These are phyloP conservation scores for Nicotiana knightiana DNA, from an alignment of 257 asterid genomes.

Conservation along the genomic window DNA sequence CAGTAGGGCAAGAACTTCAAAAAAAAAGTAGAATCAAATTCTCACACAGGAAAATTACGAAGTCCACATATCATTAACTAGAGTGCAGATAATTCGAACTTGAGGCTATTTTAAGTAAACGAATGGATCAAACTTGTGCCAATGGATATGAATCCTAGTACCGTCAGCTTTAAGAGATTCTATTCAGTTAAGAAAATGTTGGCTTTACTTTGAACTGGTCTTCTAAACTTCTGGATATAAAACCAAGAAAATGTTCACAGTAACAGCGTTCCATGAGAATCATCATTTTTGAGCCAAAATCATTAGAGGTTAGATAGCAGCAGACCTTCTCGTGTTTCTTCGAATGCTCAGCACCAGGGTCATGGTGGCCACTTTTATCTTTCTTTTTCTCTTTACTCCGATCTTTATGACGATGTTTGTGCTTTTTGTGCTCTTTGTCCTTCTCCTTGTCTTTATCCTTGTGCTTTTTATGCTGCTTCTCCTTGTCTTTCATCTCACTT, in stretches of 20 bases:
- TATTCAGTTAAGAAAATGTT: not conserved
- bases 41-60: not conserved
- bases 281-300: slow-evolving; percentile 14
- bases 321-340: slow-evolving; percentile 76
- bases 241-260: not conserved
- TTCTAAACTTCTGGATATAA: not conserved
- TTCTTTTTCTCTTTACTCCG: slow-evolving; percentile 91
- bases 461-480: slow-evolving; percentile 87
- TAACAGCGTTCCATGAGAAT: slow-evolving; percentile 4
- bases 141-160: not conserved
- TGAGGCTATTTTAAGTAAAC: not conserved
- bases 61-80: not conserved
- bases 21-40: not conserved
- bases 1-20: not conserved
- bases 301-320: slow-evolving; percentile 12
- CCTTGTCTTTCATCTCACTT: slow-evolving; percentile 82
- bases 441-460: slow-evolving; percentile 57
- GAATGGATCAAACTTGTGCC: not conserved
- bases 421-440: slow-evolving; percentile 90
- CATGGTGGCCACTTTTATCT: slow-evolving; percentile 72
- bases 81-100: not conserved
- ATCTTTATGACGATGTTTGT: slow-evolving; percentile 93
- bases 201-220: not conserved
- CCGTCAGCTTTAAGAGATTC: not conserved
- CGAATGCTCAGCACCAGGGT: slow-evolving; percentile 78